These are phyloP conservation scores for Colletotrichum endophyticum DNA, from an alignment of 2,329 filamentous ascomycete species.

Conservation along the genomic window DNA sequence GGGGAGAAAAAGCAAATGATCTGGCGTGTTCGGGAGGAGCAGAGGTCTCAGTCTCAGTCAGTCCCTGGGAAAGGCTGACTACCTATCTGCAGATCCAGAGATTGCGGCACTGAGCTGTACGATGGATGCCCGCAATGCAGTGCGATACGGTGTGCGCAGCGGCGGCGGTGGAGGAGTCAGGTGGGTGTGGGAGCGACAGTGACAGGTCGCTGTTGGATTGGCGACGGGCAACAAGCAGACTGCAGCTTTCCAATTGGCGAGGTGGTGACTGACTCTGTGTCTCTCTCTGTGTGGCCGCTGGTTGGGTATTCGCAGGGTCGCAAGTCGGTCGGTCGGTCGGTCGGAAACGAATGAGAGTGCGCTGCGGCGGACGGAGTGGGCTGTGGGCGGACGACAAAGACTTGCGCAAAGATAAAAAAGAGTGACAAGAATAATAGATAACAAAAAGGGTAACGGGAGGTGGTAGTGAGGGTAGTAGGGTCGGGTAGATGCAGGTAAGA, in stretches of 20 bases:
- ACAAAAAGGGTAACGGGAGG: neutral
- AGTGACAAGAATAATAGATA: neutral
- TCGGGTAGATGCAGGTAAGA: conserved; percentile 13
- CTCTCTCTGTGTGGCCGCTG: neutral
- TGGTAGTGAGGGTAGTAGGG: conserved; percentile 7
- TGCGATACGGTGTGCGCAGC: neutral
- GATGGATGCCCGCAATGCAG: neutral
- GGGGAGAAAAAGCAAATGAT: conserved; percentile 18
- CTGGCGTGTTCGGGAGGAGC: conserved; percentile 11
- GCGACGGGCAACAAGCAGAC: neutral
- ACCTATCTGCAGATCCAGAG: neutral
- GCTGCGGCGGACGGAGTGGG: neutral
- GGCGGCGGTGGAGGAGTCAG: neutral
- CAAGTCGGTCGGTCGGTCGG: conserved; percentile 14
- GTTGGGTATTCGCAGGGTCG: conserved; percentile 19
- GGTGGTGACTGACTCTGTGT: neutral
- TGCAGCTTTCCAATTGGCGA: neutral
- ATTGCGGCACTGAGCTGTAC: neutral
- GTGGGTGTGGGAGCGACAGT: neutral
- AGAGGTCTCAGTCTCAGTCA: conserved; percentile 4
- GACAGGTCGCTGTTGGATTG: neutral
- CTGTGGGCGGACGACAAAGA: conserved; percentile 2
- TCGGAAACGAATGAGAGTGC: neutral
- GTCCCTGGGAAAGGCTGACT: neutral
- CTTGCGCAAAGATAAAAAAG: neutral